Conservation (phyloP, 495 filamentous ascomycete genomes). For the Poronia punctata region DNA sequence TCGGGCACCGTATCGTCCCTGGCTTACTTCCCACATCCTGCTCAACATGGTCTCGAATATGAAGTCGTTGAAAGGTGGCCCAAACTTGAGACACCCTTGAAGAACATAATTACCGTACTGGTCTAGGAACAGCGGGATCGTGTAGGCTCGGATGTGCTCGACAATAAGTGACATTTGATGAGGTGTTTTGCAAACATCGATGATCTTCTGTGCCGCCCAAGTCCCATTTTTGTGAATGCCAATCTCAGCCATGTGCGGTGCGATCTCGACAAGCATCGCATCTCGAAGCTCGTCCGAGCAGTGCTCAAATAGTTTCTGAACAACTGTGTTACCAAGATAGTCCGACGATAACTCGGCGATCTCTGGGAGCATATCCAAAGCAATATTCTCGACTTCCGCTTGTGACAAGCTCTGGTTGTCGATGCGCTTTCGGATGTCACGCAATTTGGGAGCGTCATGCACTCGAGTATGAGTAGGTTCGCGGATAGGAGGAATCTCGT, state of each 20-base stretch:
- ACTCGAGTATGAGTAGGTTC: slow-evolving; percentile 87
- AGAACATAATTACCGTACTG: slow-evolving; percentile 98
- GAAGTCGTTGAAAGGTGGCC: slow-evolving; percentile 81
- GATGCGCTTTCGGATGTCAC: slow-evolving; percentile 94
- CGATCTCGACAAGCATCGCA: slow-evolving; percentile 81
- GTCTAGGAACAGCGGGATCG: slow-evolving; percentile 85
- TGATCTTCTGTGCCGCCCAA: slow-evolving; percentile 99
- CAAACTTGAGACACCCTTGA: slow-evolving; percentile 91
- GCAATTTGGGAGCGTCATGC: slow-evolving; percentile 90
- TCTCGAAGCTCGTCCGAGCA: slow-evolving; percentile 87
- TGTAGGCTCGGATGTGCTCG: slow-evolving; percentile 74
- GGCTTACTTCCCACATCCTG: slow-evolving; percentile 88
- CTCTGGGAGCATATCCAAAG: slow-evolving; percentile 87
- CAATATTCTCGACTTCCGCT: slow-evolving; percentile 86
- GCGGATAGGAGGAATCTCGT: slow-evolving; percentile 82
- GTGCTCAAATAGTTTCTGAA: slow-evolving; percentile 95
- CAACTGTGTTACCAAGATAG: slow-evolving; percentile 97
- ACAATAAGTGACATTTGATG: slow-evolving; percentile 80
- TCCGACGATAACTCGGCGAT: slow-evolving; percentile 91
- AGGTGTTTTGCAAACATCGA: slow-evolving; percentile 84
- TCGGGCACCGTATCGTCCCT: slow-evolving; percentile 88
- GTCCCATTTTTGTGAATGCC: slow-evolving; percentile 98
- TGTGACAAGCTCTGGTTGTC: slow-evolving; percentile 84
- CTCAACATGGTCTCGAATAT: slow-evolving; percentile 97
- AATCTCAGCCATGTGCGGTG: slow-evolving; percentile 90